Conservation (phyloP, 2,329 filamentous ascomycete genomes). For the Xylariaceae sp. region DNA sequence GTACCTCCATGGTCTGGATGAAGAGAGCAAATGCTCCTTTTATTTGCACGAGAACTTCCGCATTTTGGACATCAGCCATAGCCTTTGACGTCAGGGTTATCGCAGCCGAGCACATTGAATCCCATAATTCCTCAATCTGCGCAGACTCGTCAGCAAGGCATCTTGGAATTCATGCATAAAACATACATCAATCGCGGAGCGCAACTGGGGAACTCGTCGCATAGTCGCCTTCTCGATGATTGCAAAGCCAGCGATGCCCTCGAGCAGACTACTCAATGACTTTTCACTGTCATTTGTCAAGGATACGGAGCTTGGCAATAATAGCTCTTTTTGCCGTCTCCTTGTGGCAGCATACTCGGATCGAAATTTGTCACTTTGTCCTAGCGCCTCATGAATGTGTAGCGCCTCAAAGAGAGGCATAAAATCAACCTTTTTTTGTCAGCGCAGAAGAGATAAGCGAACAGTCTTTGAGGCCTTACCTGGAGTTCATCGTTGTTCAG, state of each 20-base stretch:
- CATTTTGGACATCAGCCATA: constrained; percentile 74
- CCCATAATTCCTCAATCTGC: constrained; percentile 95
- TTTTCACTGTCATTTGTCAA: constrained; percentile 78
- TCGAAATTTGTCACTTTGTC: constrained; percentile 86
- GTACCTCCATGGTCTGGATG: constrained; percentile 94
- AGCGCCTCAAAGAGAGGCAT: constrained; percentile 90
- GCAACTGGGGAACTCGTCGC: constrained; percentile 76
- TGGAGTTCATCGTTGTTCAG: constrained; percentile 92
- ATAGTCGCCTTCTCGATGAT: constrained; percentile 95
- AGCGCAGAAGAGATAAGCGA: neutral
- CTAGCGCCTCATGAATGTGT: constrained; percentile 92
- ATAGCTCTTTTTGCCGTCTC: constrained; percentile 83
- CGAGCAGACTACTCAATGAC: constrained; percentile 82
- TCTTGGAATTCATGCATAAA: neutral
- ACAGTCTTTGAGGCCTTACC: neutral
- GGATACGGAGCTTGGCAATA: constrained; percentile 72
- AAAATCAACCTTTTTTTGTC: constrained; percentile 64
- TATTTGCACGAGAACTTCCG: constrained; percentile 86
- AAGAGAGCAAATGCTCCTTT: constrained; percentile 91
- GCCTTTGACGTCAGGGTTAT: constrained; percentile 78
- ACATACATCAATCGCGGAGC: constrained; percentile 74
- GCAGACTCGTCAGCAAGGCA: neutral
- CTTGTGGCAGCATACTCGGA: constrained; percentile 89
- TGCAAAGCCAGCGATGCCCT: constrained; percentile 92
- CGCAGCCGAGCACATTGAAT: constrained; percentile 89